These are phyloP conservation scores for Pichia sp. DNA, from an alignment of 1,139 yeast genomes.

Conservation along the genomic window DNA sequence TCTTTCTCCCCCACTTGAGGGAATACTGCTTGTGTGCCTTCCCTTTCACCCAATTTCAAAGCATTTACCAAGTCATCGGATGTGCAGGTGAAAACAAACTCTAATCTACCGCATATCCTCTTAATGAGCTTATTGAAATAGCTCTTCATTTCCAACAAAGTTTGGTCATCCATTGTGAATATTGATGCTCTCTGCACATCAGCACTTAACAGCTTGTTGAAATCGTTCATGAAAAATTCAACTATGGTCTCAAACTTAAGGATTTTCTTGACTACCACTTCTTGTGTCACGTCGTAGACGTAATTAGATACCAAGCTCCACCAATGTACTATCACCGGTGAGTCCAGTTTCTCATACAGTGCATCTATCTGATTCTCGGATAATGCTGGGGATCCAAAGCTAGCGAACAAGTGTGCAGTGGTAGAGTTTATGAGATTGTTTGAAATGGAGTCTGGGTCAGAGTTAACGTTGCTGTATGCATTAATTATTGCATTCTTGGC, in stretches of 20 bases:
- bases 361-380: constrained; percentile 10
- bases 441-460: no score
- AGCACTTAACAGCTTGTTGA: constrained; percentile 10
- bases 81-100: constrained; percentile 31
- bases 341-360: constrained; percentile 17
- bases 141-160: constrained; percentile 27
- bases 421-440: no score
- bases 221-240: constrained; percentile 24
- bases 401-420: no score
- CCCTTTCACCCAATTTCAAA: constrained; percentile 13
- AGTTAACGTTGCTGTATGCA: constrained; percentile 13
- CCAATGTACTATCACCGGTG: constrained; percentile 24
- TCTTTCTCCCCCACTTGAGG: constrained; percentile 14
- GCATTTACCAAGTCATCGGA: constrained; percentile 24
- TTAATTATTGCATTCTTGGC: constrained; percentile 27
- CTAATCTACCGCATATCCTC: constrained; percentile 30
- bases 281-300: constrained; percentile 21
- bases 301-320: constrained; percentile 24
- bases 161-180: constrained; percentile 1
- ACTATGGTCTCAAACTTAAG: constrained; percentile 29
- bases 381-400: constrained; percentile 9
- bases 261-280: constrained; percentile 26
- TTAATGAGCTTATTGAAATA: constrained; percentile 31
- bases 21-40: constrained; percentile 10
- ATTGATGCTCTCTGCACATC: constrained; percentile 5